phyloP scores from a whole-genome alignment of 2,329 filamentous ascomycete genomes.

The Alternaria tenuissima region DNA sequence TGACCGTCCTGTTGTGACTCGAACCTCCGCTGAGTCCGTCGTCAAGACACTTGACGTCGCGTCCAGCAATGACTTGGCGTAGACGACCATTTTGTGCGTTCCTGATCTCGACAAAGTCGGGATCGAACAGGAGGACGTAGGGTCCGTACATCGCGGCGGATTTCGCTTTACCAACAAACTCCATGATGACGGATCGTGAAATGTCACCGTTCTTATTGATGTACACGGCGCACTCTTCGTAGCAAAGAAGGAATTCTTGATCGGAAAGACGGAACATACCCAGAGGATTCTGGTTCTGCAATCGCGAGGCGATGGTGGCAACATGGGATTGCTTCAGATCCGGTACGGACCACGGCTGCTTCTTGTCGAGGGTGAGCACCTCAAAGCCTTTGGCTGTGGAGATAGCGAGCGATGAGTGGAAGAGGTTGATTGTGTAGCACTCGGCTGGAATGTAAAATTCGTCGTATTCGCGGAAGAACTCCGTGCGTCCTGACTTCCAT shows the following conservation, averaged over 20 bases:
- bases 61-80: conserved; percentile 90
- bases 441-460: conserved; percentile 98
- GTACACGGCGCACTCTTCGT: conserved; percentile 96
- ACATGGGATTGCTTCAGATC: conserved; percentile 82
- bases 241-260: conserved; percentile 83
- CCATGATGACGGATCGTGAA: conserved; percentile 92
- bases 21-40: conserved; percentile 60
- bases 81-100: conserved; percentile 95
- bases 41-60: conserved; percentile 89
- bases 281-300: conserved; percentile 82
- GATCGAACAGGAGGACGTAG: conserved; percentile 92
- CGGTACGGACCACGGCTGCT: conserved; percentile 91
- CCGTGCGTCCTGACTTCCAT: conserved; percentile 77
- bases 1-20: conserved; percentile 74
- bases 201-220: conserved; percentile 98
- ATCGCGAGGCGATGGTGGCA: conserved; percentile 82
- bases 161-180: conserved; percentile 94
- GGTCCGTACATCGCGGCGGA: conserved; percentile 88
- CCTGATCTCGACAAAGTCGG: conserved; percentile 94
- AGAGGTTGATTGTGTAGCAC: conserved; percentile 93
- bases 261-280: conserved; percentile 95
- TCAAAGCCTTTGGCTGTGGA: conserved; percentile 92
- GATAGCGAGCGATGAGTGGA: conserved; percentile 92
- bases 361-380: conserved; percentile 96
- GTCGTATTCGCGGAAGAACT: conserved; percentile 97